phyloP scores from a whole-genome alignment of 1,139 yeast genomes.

The Entelexis paramagnoliae region DNA sequence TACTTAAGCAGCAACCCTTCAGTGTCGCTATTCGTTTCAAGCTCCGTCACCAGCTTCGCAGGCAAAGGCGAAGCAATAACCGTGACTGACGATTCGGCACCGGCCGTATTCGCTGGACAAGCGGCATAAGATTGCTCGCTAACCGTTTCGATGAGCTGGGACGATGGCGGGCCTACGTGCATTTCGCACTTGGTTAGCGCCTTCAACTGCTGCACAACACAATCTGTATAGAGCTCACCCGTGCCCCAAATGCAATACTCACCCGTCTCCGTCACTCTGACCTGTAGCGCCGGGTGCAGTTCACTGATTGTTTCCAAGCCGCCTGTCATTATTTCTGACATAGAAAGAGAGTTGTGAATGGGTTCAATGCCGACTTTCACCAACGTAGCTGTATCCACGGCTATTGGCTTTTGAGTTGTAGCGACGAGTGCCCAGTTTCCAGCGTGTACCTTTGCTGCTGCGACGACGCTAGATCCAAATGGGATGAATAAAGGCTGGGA shows the following conservation, averaged over 20 bases:
- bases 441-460: background rate
- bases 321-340: constrained; percentile 57
- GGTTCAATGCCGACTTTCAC: constrained; percentile 83
- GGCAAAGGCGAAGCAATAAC: background rate
- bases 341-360: constrained; percentile 56
- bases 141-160: constrained; percentile 72
- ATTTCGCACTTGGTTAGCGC: constrained; percentile 34
- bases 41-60: background rate
- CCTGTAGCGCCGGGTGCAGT: constrained; percentile 53
- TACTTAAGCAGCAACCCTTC: background rate
- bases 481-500: background rate
- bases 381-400: constrained; percentile 24
- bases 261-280: constrained; percentile 79
- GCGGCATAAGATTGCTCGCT: constrained; percentile 56
- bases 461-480: background rate
- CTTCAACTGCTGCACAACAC: constrained; percentile 68
- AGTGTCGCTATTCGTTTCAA: background rate
- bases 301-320: constrained; percentile 36
- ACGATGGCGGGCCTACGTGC: constrained; percentile 44
- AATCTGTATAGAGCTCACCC: constrained; percentile 85
- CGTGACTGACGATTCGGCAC: constrained; percentile 25
- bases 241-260: constrained; percentile 72
- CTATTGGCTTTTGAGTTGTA: background rate
- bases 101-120: constrained; percentile 40
- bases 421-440: background rate